Evolutionary conservation across 768 basidiomycete species (phyloP).

Genomic region (Hirschioporus abietinus): DNA sequence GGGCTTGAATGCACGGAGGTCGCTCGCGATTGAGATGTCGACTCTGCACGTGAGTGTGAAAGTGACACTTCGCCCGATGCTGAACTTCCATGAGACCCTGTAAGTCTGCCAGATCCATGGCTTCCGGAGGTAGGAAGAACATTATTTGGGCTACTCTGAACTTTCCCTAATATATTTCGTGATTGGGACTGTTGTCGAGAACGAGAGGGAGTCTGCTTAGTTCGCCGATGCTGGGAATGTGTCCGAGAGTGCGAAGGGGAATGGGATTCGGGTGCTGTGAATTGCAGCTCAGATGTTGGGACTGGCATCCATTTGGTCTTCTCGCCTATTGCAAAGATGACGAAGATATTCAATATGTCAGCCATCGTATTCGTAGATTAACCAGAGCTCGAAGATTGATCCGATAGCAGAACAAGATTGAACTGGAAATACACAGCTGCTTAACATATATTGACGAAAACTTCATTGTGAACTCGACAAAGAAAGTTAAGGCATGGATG

Average conservation of each 20-base stretch:
- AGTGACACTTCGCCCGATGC: not conserved
- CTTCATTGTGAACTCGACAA: not conserved
- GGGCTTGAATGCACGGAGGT: constrained; percentile 42
- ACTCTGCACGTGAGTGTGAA: constrained; percentile 27
- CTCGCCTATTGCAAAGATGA: constrained; percentile 30
- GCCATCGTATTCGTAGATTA: not conserved
- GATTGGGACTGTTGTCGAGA: constrained; percentile 1
- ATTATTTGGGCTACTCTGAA: not conserved
- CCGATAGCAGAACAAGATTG: not conserved
- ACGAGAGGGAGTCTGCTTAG: not conserved
- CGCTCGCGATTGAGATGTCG: constrained; percentile 31
- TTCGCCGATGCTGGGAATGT: not conserved
- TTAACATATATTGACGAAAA: not conserved
- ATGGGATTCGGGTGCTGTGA: constrained; percentile 32
- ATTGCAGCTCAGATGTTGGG: constrained; percentile 50
- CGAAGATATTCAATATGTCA: not conserved
- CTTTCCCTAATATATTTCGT: not conserved
- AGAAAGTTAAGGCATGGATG: not conserved
- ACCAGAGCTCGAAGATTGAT: not conserved
- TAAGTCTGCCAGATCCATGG: not conserved
- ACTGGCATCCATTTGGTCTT: constrained; percentile 61
- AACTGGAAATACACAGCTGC: no score
- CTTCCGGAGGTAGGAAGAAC: not conserved
- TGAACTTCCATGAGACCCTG: not conserved
- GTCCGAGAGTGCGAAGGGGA: constrained; percentile 38